Evolutionary conservation across 306 rosid genomes (phyloP).

Genomic region (Dalbergia cultrata): DNA sequence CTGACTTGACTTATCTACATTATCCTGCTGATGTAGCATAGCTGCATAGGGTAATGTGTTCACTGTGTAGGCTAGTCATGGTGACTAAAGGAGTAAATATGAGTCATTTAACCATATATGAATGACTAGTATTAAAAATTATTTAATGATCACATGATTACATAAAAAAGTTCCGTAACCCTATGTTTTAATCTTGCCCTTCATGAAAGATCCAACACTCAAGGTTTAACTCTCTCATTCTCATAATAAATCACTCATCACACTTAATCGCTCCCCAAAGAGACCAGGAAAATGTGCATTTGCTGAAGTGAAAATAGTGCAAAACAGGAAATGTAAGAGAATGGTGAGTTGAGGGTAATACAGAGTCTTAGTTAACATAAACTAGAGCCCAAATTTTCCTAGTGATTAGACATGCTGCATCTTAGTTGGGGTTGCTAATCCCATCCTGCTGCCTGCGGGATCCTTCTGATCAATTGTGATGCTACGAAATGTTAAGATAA

Average conservation of each 20-base stretch:
- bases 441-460: neutral
- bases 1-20: neutral
- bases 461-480: neutral
- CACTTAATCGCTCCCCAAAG: no score
- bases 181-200: no score
- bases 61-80: neutral
- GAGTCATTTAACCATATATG: no score
- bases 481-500: neutral
- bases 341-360: constrained; percentile 4
- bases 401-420: neutral
- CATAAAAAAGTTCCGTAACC: no score
- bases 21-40: neutral
- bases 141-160: no score
- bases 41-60: constrained; percentile 6
- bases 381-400: neutral
- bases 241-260: no score
- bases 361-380: neutral
- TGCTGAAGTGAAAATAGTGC: constrained; percentile 23
- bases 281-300: neutral
- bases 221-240: no score
- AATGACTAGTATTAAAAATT: no score
- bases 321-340: constrained; percentile 14
- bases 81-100: no score
- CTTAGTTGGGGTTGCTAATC: neutral
- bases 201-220: no score